These are phyloP conservation scores for Exophiala alcalophila DNA, from an alignment of 2,329 filamentous ascomycete species.

Conservation along the genomic window DNA sequence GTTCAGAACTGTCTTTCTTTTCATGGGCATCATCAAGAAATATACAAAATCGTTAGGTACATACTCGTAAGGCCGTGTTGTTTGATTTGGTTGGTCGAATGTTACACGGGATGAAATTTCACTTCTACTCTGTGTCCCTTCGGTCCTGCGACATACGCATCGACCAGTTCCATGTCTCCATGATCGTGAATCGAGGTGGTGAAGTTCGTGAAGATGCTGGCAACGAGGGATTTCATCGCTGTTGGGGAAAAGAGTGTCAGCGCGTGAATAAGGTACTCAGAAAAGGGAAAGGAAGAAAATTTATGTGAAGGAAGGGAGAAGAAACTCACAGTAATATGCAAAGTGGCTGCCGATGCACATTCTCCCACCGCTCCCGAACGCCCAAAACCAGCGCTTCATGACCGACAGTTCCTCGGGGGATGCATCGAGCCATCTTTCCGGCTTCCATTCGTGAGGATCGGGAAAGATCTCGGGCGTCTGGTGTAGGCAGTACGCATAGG, in stretches of 20 bases:
- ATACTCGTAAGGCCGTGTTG: too few relatives aligned
- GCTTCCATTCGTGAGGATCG: slow-evolving; percentile 45
- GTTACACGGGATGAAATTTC: slow-evolving; percentile 42
- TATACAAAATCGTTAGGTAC: too few relatives aligned
- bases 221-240: slow-evolving; percentile 71
- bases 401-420: slow-evolving; percentile 33
- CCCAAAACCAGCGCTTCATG: slow-evolving; percentile 49
- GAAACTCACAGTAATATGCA: slow-evolving; percentile 42
- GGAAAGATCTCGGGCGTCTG: slow-evolving; percentile 48
- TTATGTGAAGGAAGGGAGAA: too few relatives aligned
- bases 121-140: slow-evolving; percentile 56
- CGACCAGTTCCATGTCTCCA: slow-evolving; percentile 59
- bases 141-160: slow-evolving; percentile 61
- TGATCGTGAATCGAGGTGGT: slow-evolving; percentile 59
- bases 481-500: slow-evolving; percentile 52
- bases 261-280: not conserved
- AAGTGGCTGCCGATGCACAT: slow-evolving; percentile 49
- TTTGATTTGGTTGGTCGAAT: too few relatives aligned
- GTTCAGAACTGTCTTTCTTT: too few relatives aligned
- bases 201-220: slow-evolving; percentile 67
- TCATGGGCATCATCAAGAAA: too few relatives aligned
- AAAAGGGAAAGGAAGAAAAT: too few relatives aligned
- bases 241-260: not conserved
- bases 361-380: slow-evolving; percentile 47
- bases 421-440: slow-evolving; percentile 47